Evolutionary conservation across 2,329 filamentous ascomycete species (phyloP), one percentile per base, ranked within the genome.

Genomic region (Paracorniculantispora psalliotae): DNA sequence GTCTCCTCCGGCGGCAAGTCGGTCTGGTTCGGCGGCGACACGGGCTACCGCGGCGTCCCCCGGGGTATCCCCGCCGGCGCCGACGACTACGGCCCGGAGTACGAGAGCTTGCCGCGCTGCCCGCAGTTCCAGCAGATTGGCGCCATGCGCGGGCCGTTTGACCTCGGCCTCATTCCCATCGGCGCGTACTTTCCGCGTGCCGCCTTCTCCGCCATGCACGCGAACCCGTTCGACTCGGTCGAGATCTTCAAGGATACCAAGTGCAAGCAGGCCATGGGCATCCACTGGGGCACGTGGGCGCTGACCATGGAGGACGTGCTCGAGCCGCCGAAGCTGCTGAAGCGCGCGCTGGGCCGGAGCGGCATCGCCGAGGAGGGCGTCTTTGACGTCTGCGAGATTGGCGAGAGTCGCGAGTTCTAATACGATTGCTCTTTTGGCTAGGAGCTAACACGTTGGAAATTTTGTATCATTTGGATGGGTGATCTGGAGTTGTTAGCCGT

Each of bases 231-330:
- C 64, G 93, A 97, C 70, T 84, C 88, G 0, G 92, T 96, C 39
- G 91, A 94, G 67, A 96, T 97, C 65, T 96, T 96, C 72, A 73
- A 79, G 7, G 92, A 97, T 66, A 96, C 91, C 1, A 82, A 81
- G 65, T 97, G 92, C 76, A 79, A 83, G 66, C 79, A 76, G 19
- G 92, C 92, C 23, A 80, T 97, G 76, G 92, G 85, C 1, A 96
- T 97, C 66, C 93, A 97, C 70, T 97, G 92, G 92, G 92, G 92
- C 2, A 87, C 89, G 0, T 97, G 92, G 91, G 87, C 90, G 0
- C 73, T 96, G 65, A 96, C 92, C 0, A 80, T 85, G 61, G 93
- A 97, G 73, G 89, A 92, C 61, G 88, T 96, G 1, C 71, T 92
- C 59, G 92, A 96, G 75, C 93, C 93, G 48, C 91, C 92, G 1